Percentiles rank a stretch among this genome's conserved stretches.
Conservation (phyloP, 1,284 basidiomycete species). For the Marasmius tenuissimus region DNA sequence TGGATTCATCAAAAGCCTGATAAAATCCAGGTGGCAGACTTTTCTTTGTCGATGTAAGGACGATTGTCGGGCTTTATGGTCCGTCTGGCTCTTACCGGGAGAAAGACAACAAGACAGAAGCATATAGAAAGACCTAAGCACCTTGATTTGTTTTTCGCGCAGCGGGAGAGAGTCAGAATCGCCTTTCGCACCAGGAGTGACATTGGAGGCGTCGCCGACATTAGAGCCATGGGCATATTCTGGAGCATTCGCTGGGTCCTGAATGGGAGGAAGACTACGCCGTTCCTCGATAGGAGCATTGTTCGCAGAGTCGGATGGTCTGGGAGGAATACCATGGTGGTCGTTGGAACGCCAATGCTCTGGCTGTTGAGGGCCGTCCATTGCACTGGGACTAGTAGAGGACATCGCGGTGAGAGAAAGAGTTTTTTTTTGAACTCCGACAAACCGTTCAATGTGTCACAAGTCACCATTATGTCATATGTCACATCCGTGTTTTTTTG, state of each 20-base stretch:
- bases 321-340: conserved; percentile 50
- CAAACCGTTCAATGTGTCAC: background rate
- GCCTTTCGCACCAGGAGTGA: conserved; percentile 35
- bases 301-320: conserved; percentile 39
- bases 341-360: conserved; percentile 28
- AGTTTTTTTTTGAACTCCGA: background rate
- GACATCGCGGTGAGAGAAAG: background rate
- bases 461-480: background rate
- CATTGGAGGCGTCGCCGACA: conserved; percentile 35
- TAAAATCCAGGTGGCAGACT: background rate
- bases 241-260: conserved; percentile 40
- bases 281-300: conserved; percentile 43
- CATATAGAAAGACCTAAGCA: conserved; percentile 65
- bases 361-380: conserved; percentile 8
- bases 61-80: background rate
- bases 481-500: too few relatives aligned
- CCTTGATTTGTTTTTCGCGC: conserved; percentile 84
- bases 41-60: background rate
- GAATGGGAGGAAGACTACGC: conserved; percentile 28
- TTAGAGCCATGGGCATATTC: conserved; percentile 51
- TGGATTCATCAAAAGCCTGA: background rate
- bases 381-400: background rate
- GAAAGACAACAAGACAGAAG: conserved; percentile 45
- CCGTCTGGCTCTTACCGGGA: conserved; percentile 22
- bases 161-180: conserved; percentile 35